Evolutionary conservation across 225 moss, liverwort and hornwort genomes (phyloP), one percentile per base, ranked within the genome.

Genomic region (Physcomitrellopsis africana): DNA sequence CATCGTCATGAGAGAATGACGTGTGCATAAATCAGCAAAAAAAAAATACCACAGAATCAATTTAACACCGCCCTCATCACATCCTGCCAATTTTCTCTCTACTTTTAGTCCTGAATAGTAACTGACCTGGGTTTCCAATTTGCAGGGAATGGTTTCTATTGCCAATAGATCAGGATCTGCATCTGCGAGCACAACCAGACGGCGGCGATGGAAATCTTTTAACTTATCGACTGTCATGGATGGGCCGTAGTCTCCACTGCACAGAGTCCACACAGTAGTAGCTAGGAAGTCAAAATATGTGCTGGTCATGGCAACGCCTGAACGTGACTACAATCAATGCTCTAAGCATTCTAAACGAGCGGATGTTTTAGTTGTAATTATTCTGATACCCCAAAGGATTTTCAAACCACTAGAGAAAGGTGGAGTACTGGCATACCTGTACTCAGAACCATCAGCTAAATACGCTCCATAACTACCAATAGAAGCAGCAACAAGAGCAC

Each of bases 401-500:
- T 26, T 19, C 32, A 37, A 37, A 37, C 22, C 43, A 55, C 43
- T 60, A 17, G 23, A 10, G 12, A 71, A 52, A n/a, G 44, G 46
- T 68, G 69, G 37, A 60, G 68, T 8, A 67, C 45, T 9, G 37
- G 26, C 76, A 14, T 63, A 96, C 95, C 95, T 94, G 81, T 92
- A 92, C 81, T 99, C 99, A 24, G 99, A 99, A 52, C 99, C 99
- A 73, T 99, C 99, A 68, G 99, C 99, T 67, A 99, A 81, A 82
- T 89, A 99, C 15, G 99, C 99, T 76, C 95, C 99, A 67, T 99
- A 99, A 86, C 95, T 95, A 77, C 99, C 99, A 58, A 99, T 68
- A 12, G 99, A 99, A 58, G 99, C 95, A 74, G 80, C 99, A 12
- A 99, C 95, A 83, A 99, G 81, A 49, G 99, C 93, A 51, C 89